Evolutionary conservation across 2,329 filamentous ascomycete species (phyloP), one percentile per base, ranked within the genome.

Genomic region (Hypoxylon rubiginosum): DNA sequence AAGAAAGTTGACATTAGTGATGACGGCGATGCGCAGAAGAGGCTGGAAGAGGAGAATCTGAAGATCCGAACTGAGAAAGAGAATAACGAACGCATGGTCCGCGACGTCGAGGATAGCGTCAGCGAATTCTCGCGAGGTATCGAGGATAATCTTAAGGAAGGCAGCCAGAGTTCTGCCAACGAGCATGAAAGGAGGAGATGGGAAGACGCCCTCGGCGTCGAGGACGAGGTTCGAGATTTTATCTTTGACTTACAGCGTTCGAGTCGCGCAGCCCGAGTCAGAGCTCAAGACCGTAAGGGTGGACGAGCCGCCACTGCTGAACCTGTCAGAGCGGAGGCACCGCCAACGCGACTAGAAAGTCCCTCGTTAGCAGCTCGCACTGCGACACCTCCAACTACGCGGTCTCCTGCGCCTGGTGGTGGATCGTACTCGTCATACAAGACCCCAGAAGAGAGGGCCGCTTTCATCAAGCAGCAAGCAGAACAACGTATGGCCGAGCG

Each of bases 401-500:
- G 59, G 21, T 75, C 75, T 32, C 74, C 75, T 21, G 82, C 85
- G 10, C 79, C 86, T 21, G 83, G 82, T 19, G 86, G 88, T 30
- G 88, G 89, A 2, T 91, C 91, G 0, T 97, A 97, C 76, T 87
- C 92, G 2, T 88, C 93, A 4, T 97, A 96, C 78, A 93, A 92
- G 80, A 97, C 94, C 0, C 91, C 94, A 0, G 94, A 98, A 79
- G 95, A 99, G 75, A 89, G 96, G 59, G 94, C 97, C 36, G 94
- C 95, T 4, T 97, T 97, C 75, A 97, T 98, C 76, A 97, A 97
- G 78, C 94, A 97, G 78, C 95, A 97, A 78, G 97, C 96, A 8
- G 94, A 98, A 78, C 93, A 95, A 77, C 92, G 95, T 64, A 98
- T 99, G 91, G 95, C 96, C 36, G 96, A 98, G 79, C 91, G 96